Conservation (phyloP, 2,329 filamentous ascomycete genomes). For the Tolypocladium capitatum region DNA sequence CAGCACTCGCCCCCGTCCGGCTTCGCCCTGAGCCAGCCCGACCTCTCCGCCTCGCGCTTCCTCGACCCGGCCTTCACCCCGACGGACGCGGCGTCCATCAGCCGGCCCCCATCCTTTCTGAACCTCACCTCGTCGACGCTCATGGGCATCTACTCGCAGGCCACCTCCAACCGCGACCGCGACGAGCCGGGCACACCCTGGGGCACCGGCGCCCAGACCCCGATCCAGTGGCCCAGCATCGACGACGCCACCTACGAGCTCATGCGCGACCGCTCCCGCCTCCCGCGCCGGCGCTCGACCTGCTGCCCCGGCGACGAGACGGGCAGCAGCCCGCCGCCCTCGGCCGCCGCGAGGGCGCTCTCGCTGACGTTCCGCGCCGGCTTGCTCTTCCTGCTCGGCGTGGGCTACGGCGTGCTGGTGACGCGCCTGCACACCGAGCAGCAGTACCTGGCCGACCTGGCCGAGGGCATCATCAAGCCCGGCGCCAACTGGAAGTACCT, state of each 20-base stretch:
- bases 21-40: conserved; percentile 9
- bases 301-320: conserved; percentile 15
- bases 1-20: conserved; percentile 8
- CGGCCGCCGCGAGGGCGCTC: conserved; percentile 16
- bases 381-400: conserved; percentile 65
- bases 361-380: conserved; percentile 43
- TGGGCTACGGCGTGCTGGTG: conserved; percentile 72
- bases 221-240: conserved; percentile 30
- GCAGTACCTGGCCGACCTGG: conserved; percentile 45
- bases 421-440: conserved; percentile 63
- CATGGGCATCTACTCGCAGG: conserved; percentile 76
- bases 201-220: conserved; percentile 65
- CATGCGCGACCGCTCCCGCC: conserved; percentile 25
- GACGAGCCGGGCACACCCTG: conserved; percentile 58
- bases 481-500: conserved; percentile 53
- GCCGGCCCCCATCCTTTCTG: conserved; percentile 62
- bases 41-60: conserved; percentile 20
- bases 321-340: conserved; percentile 12
- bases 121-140: conserved; percentile 85
- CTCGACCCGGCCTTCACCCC: conserved; percentile 31
- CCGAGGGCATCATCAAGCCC: conserved; percentile 28
- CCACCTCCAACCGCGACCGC: conserved; percentile 36
- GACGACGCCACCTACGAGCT: conserved; percentile 32
- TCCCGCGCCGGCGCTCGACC: conserved; percentile 20
- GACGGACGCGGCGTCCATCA: conserved; percentile 29